Conservation (phyloP, 177 flowering plant species). For the Vitis hybrid region DNA sequence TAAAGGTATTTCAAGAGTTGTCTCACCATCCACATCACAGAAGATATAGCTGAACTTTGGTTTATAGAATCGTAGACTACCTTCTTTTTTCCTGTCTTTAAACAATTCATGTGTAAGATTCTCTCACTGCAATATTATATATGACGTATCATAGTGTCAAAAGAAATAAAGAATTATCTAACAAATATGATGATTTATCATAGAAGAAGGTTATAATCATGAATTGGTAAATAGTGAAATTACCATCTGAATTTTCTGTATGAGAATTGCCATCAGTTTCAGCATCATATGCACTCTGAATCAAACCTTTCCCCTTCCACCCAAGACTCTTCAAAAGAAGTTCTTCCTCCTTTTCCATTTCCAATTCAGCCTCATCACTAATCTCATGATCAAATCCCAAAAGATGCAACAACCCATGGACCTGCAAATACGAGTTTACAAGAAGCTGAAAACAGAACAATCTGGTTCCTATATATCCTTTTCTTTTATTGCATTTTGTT, state of each 20-base stretch:
- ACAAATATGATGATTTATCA: conserved; percentile 5
- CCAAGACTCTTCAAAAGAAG: conserved; percentile 72
- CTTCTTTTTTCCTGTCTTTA: conserved; percentile 82
- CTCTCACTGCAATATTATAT: conserved; percentile 24
- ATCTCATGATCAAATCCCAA: conserved; percentile 95
- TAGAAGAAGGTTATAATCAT: not conserved
- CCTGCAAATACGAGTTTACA: conserved; percentile 30
- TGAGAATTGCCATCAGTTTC: conserved; percentile 32
- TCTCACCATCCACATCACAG: conserved; percentile 98
- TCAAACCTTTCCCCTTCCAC: conserved; percentile 93
- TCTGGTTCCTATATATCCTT: too few species aligned
- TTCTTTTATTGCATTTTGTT: too few species aligned
- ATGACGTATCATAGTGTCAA: conserved; percentile 14
- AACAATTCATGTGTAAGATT: conserved; percentile 40
- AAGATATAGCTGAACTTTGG: conserved; percentile 88
- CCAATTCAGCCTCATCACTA: conserved; percentile 88
- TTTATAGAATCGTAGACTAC: conserved; percentile 77
- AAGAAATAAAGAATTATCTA: conserved; percentile 4
- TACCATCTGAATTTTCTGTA: conserved; percentile 57
- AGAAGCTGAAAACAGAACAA: too few species aligned
- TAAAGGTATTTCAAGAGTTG: not conserved
- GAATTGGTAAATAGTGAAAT: conserved; percentile 5
- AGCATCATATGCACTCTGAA: conserved; percentile 71
- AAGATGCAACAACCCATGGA: conserved; percentile 92
- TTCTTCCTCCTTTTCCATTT: conserved; percentile 92